These are phyloP conservation scores for Colletotrichum acutatum DNA, from an alignment of 2,329 filamentous ascomycete genomes.

Conservation along the genomic window DNA sequence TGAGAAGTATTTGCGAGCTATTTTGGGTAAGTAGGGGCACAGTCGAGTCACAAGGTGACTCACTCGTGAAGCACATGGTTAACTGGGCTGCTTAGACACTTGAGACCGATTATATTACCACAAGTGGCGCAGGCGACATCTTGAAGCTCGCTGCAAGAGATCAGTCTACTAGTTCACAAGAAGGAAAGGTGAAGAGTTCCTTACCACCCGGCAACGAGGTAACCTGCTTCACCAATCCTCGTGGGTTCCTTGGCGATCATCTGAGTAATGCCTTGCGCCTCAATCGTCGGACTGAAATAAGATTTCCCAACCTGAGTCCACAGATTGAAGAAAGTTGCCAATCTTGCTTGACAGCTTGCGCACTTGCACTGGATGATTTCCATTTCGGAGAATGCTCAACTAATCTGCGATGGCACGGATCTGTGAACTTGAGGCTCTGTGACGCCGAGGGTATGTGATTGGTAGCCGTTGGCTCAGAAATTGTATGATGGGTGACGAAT, in stretches of 20 bases:
- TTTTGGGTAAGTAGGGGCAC: constrained; percentile 4
- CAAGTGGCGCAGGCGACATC: constrained; percentile 49
- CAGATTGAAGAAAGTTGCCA: constrained; percentile 48
- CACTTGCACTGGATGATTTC: constrained; percentile 50
- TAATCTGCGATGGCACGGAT: not conserved
- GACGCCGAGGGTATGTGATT: not conserved
- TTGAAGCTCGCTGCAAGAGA: constrained; percentile 47
- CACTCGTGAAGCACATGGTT: constrained; percentile 53
- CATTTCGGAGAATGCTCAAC: constrained; percentile 42
- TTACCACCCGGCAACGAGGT: constrained; percentile 50
- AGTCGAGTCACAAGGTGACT: constrained; percentile 26
- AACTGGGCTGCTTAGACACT: constrained; percentile 45
- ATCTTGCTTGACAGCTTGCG: constrained; percentile 42
- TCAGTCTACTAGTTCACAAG: not conserved
- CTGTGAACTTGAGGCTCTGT: not conserved
- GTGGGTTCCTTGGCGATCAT: constrained; percentile 40
- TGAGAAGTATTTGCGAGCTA: constrained; percentile 52
- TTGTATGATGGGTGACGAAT: not conserved
- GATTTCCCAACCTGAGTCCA: constrained; percentile 54
- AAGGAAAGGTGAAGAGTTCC: not conserved
- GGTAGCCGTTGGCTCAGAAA: too few relatives aligned
- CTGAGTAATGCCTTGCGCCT: constrained; percentile 38
- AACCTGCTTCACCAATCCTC: constrained; percentile 45
- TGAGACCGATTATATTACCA: constrained; percentile 45
- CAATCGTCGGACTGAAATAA: constrained; percentile 50